Base-by-base conservation (phyloP, 148 eudicot species). In the Linanthus parryae region DNA sequence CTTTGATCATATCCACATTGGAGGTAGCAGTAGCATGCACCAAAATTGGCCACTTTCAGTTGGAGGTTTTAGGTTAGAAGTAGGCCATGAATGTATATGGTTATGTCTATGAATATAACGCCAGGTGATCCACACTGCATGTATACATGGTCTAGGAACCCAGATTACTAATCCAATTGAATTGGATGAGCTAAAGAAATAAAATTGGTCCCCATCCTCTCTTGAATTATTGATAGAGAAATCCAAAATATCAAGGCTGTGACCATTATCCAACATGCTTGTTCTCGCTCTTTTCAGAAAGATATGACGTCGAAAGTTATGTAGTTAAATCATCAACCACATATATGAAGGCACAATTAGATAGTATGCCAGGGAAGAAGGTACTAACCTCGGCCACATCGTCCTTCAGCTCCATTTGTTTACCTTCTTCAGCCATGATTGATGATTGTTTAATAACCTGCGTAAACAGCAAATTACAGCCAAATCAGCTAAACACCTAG, bases 351-450 rank as follows among this genome's bases (percentile, higher is more conserved):
- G 16, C 1, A 16, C 17, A 42, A 10, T n/a, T n/a, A n/a, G n/a
- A n/a, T n/a, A n/a, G n/a, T n/a, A n/a, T n/a, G n/a, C 16, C 21
- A 37, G 31, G 47, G 16, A 26, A 19, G 15, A 2, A 28, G 4
- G 41, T 7, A 56, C 69, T 71, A 51, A 78, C 77, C 52, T 71
- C 80, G 7, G 63, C 64, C 10, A 34, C 68, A 42, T 69, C 73
- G 21, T 68, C 73, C 57, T 69, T 72, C 34, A 69, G 57, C 62
- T 71, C 83, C 44, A 64, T 74, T 47, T 35, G 46, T 42, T 53
- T 62, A 22, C 68, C 77, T 58, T 58, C 69, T 0, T 76, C 74
- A 8, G 76, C 77, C 84, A 78, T 78, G 59, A 14, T 58, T n/a
- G n/a, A n/a, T n/a, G n/a, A n/a, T n/a, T n/a, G n/a, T n/a, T n/a